Evolutionary conservation across 305 asterid genomes (phyloP).

Genomic region (Fraxinus nigra): DNA sequence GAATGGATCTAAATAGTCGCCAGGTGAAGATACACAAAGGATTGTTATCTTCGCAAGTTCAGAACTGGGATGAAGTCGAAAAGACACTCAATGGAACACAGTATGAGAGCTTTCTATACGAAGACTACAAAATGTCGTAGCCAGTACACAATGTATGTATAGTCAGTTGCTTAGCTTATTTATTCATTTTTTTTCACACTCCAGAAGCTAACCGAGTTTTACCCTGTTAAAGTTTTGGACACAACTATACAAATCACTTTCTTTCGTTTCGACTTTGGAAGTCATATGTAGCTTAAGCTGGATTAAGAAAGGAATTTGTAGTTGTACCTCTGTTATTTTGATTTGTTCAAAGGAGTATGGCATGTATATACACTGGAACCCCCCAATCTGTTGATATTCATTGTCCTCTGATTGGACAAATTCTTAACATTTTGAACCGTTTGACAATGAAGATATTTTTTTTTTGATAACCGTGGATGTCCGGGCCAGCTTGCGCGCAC

Average conservation of each 20-base stretch:
- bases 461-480: no score
- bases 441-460: not conserved
- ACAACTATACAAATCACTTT: not conserved
- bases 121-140: constrained; percentile 54
- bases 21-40: constrained; percentile 95
- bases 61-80: constrained; percentile 74
- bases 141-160: constrained; percentile 34
- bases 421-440: not conserved
- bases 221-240: constrained; percentile 42
- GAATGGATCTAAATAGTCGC: constrained; percentile 55
- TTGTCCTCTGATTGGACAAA: not conserved
- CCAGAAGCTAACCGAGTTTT: constrained; percentile 30
- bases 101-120: constrained; percentile 57
- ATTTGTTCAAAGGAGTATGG: not conserved
- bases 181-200: constrained; percentile 35
- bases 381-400: not conserved
- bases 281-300: not conserved
- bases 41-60: constrained; percentile 64
- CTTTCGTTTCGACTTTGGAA: not conserved
- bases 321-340: not conserved
- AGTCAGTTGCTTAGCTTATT: constrained; percentile 33
- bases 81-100: constrained; percentile 70
- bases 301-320: not conserved
- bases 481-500: no score
- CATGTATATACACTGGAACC: not conserved